Evolutionary conservation across 140 eudicot genomes (phyloP), one percentile per base, ranked within the genome.

Genomic region (Ambrosia hybrid): DNA sequence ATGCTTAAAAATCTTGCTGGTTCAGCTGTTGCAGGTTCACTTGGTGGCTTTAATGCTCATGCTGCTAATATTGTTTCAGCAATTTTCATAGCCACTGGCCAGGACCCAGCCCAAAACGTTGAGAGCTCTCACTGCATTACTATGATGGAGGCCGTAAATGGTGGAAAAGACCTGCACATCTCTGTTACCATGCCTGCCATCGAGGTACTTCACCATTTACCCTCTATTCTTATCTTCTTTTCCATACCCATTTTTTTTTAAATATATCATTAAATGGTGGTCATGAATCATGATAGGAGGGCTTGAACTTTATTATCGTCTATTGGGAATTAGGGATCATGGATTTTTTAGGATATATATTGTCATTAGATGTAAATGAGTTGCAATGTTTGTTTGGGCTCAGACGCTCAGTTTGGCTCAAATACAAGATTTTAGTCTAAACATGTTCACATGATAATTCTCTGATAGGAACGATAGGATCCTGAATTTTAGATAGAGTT

Each of bases 41-140:
- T 89, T 41, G 96, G 96, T 68, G 96, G 96, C 5, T 89, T 89
- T 67, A 89, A 89, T 70, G 96, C 96, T 65, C 96, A 89, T 63
- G 90, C 96, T 43, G 92, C 92, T 76, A 89, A 89, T 64, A 86
- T 89, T 10, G 96, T 89, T 51, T 89, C 96, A 71, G 92, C 96
- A 1, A 58, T 89, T 21, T 89, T 89, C 51, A 86, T 89, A 67
- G 96, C 96, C 75, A 89, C 96, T 0, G 96, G 96, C 16, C 96
- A 89, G 79, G 96, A 89, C 69, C 96, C 96, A 12, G 96, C 96
- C 5, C 96, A 86, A 67, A 89, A 89, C 61, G 84, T 86, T 17
- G 96, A 89, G 62, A 89, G 96, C 75, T 89, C 96, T 43, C 92
- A 89, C 46, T 89, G 96, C 70, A 81, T 89, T 57, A 89, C 96